phyloP scores from a whole-genome alignment of 164 flowering plant genomes.

The Piper longum region DNA sequence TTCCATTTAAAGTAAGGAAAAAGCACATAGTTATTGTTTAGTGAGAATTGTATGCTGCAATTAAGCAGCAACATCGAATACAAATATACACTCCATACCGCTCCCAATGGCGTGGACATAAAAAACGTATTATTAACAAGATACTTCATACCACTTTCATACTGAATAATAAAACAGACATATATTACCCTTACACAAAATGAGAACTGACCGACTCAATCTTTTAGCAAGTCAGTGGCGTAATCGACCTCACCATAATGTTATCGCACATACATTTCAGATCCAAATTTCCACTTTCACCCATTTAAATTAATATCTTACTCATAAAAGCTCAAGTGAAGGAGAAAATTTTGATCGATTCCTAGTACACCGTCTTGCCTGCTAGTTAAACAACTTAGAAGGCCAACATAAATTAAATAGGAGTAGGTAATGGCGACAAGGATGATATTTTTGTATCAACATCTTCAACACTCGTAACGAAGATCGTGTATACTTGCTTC shows the following conservation, averaged over 20 bases:
- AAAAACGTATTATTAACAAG: not conserved
- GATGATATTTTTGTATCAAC: too few relatives aligned
- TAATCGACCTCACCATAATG: not conserved
- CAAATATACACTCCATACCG: conserved; percentile 58
- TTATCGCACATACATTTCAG: not conserved
- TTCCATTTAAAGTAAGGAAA: too few relatives aligned
- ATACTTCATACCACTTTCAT: not conserved
- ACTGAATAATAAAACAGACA: not conserved
- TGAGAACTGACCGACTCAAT: too few relatives aligned
- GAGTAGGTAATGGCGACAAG: too few relatives aligned
- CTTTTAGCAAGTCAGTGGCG: not conserved
- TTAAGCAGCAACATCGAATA: conserved; percentile 35
- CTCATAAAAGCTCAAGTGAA: not conserved
- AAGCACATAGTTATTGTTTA: too few relatives aligned
- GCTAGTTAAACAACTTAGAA: too few relatives aligned
- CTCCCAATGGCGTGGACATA: conserved; percentile 15
- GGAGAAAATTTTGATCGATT: too few relatives aligned
- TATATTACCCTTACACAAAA: not conserved
- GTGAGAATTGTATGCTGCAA: too few relatives aligned
- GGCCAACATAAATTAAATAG: too few relatives aligned
- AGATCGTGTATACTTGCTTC: too few relatives aligned
- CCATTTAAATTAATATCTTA: not conserved
- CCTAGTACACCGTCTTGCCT: too few relatives aligned
- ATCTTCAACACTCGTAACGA: too few relatives aligned
- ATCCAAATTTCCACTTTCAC: not conserved